These are phyloP conservation scores for Samsoniella hepiali DNA, from an alignment of 2,329 filamentous ascomycete species.

Conservation along the genomic window DNA sequence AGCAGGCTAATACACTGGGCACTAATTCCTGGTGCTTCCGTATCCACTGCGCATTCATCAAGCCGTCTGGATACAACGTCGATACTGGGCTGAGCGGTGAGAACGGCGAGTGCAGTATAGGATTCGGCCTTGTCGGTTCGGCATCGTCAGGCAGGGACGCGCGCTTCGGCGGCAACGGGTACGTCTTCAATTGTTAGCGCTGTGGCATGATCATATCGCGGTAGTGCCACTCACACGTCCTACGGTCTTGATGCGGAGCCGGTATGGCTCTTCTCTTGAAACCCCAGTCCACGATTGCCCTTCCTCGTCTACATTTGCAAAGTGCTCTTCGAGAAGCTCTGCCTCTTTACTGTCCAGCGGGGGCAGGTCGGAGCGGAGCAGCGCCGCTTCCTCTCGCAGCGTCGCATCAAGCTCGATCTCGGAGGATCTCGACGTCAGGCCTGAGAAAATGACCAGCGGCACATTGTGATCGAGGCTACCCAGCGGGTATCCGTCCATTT, in stretches of 20 bases:
- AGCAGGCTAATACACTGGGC: conserved; percentile 75
- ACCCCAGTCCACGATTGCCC: conserved; percentile 64
- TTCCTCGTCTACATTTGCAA: conserved; percentile 63
- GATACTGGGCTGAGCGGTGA: conserved; percentile 86
- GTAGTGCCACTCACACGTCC: conserved; percentile 67
- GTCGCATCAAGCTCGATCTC: conserved; percentile 45
- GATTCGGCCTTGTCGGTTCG: conserved; percentile 44
- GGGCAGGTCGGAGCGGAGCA: conserved; percentile 69
- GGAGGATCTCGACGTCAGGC: conserved; percentile 51
- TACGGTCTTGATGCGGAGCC: conserved; percentile 68
- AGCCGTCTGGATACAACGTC: conserved; percentile 81
- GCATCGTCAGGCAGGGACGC: conserved; percentile 51
- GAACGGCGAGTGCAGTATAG: conserved; percentile 81
- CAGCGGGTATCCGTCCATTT: conserved; percentile 71
- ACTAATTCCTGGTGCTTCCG: conserved; percentile 84
- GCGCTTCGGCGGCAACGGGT: conserved; percentile 55
- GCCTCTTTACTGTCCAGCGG: conserved; percentile 63
- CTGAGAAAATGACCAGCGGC: conserved; percentile 78
- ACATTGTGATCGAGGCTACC: conserved; percentile 85
- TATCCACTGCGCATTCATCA: conserved; percentile 79
- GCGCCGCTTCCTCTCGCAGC: conserved; percentile 56
- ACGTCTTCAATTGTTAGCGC: conserved; percentile 39
- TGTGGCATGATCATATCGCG: conserved; percentile 16
- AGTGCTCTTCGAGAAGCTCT: conserved; percentile 60
- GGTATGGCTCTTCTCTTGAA: conserved; percentile 48